These are phyloP conservation scores for Colletotrichum zoysiae DNA, from an alignment of 2,329 filamentous ascomycete species.

Conservation along the genomic window DNA sequence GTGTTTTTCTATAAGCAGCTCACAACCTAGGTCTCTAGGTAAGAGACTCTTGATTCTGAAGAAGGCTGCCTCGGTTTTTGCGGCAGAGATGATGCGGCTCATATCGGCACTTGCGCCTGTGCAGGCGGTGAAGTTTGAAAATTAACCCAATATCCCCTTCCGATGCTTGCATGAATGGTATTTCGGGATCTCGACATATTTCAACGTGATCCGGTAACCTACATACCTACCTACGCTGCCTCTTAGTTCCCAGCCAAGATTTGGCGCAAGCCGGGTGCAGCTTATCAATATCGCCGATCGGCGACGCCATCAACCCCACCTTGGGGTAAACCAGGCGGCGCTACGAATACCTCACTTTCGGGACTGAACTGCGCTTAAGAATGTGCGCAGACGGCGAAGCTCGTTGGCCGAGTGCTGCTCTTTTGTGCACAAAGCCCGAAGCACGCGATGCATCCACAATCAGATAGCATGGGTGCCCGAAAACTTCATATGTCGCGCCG, in stretches of 20 bases:
- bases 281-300: conserved; percentile 23
- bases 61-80: conserved; percentile 22
- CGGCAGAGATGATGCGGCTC: conserved; percentile 24
- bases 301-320: conserved; percentile 22
- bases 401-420: conserved; percentile 18
- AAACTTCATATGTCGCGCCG: neutral
- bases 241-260: neutral
- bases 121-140: conserved; percentile 18
- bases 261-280: conserved; percentile 13
- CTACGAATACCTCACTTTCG: conserved; percentile 2
- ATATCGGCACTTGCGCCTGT: conserved; percentile 1
- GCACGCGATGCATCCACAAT: conserved; percentile 40
- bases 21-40: conserved; percentile 1
- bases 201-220: neutral
- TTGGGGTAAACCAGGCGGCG: neutral
- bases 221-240: neutral
- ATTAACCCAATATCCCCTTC: neutral
- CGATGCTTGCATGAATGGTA: neutral
- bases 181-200: neutral
- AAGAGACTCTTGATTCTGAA: neutral
- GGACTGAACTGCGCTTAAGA: conserved; percentile 8
- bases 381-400: conserved; percentile 26
- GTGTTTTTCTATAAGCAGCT: conserved; percentile 73
- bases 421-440: conserved; percentile 24
- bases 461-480: conserved; percentile 11